Conservation (phyloP, 441 rosid genomes). For the Metrosideros polymorpha region DNA sequence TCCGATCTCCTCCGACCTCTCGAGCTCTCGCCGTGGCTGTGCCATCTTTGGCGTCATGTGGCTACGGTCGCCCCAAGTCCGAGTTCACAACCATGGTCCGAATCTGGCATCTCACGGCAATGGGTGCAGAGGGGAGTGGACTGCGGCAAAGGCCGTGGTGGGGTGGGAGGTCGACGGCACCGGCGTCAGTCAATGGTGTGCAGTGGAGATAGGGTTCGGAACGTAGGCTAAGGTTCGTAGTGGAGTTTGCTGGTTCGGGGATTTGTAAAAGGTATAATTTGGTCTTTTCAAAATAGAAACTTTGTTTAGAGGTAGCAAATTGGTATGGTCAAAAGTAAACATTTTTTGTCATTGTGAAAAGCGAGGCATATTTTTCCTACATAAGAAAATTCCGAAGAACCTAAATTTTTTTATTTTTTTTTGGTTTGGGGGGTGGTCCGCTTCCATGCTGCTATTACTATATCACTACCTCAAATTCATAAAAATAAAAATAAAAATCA, state of each 20-base stretch:
- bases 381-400: not conserved
- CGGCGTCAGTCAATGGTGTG: too few species aligned
- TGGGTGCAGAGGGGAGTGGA: not conserved
- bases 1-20: accelerated
- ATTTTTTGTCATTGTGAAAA: not conserved
- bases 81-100: not conserved
- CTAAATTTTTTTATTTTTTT: too few species aligned
- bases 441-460: not conserved
- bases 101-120: not conserved
- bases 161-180: not conserved
- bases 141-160: not conserved
- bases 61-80: not conserved
- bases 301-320: not conserved
- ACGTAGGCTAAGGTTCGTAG: not conserved
- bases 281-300: not conserved
- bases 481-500: too few species aligned
- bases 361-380: not conserved
- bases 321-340: not conserved
- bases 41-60: not conserved
- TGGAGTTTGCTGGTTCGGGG: not conserved
- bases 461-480: not conserved
- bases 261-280: not conserved
- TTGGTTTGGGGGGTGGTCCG: not conserved
- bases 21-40: not conserved
- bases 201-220: not conserved